Evolutionary conservation across 2,329 filamentous ascomycete species (phyloP).

Genomic region (Xenoacremonium recifei): DNA sequence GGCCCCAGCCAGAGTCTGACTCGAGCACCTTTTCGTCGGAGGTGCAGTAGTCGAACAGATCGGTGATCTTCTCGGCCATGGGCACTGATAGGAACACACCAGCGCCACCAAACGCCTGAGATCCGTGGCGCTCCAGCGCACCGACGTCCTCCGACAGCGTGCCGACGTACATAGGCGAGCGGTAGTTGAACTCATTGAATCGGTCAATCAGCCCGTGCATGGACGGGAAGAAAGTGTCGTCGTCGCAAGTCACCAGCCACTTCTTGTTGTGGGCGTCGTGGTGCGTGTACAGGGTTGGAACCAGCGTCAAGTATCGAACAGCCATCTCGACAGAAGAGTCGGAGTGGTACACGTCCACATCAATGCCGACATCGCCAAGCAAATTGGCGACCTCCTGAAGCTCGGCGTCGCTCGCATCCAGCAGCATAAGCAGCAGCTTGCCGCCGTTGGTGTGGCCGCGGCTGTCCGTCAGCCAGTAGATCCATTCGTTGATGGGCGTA

Average conservation of each 20-base stretch:
- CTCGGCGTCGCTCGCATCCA: constrained; percentile 52
- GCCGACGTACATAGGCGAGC: constrained; percentile 56
- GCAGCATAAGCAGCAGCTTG: constrained; percentile 53
- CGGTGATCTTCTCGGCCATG: constrained; percentile 44
- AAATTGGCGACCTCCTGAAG: constrained; percentile 47
- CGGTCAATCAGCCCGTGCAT: constrained; percentile 53
- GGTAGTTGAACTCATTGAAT: constrained; percentile 51
- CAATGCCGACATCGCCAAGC: constrained; percentile 49
- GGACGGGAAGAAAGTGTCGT: constrained; percentile 64
- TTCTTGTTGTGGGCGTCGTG: constrained; percentile 47
- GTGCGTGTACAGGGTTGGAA: constrained; percentile 54
- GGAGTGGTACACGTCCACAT: constrained; percentile 56
- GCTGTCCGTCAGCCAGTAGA: constrained; percentile 58
- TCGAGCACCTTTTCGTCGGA: constrained; percentile 51
- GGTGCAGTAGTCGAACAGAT: constrained; percentile 45
- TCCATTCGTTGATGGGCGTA: constrained; percentile 56
- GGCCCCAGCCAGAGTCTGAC: constrained; percentile 57
- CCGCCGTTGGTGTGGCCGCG: constrained; percentile 55
- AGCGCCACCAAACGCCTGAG: constrained; percentile 63
- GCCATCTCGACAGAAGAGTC: constrained; percentile 56
- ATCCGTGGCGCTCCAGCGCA: constrained; percentile 58
- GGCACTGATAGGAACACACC: constrained; percentile 61
- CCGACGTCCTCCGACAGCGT: constrained; percentile 61
- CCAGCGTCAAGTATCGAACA: constrained; percentile 55
- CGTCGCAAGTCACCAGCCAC: constrained; percentile 63